Conservation (phyloP, 179 eudicot species). For the Carnegiea gigantea region DNA sequence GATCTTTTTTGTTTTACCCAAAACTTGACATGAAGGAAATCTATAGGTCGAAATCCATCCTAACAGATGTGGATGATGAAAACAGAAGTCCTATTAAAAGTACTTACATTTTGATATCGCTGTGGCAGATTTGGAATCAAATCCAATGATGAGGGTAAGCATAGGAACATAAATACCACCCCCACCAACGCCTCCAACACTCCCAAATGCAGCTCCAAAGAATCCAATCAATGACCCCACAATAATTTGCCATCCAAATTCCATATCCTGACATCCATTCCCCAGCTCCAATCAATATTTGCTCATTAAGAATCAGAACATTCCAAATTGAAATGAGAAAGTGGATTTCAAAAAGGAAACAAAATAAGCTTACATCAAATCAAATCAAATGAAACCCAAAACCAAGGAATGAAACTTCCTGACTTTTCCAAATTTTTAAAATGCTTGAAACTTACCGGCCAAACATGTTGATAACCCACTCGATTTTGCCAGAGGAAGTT, state of each 20-base stretch:
- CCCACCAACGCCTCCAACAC: slow-evolving; percentile 31
- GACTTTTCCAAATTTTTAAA: not conserved
- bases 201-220: slow-evolving; percentile 30
- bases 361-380: not conserved
- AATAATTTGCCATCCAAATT: slow-evolving; percentile 25
- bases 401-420: not conserved
- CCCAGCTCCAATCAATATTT: not conserved
- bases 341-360: not conserved
- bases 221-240: slow-evolving; percentile 25
- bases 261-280: slow-evolving; percentile 17
- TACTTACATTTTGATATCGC: slow-evolving; percentile 28
- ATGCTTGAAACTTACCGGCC: slow-evolving; percentile 24
- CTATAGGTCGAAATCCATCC: not conserved
- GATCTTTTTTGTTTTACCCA: not conserved
- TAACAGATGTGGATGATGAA: not conserved
- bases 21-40: not conserved
- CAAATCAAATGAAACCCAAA: not conserved
- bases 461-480: slow-evolving; percentile 20
- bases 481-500: slow-evolving; percentile 26
- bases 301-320: not conserved
- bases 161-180: slow-evolving; percentile 32
- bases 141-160: slow-evolving; percentile 28
- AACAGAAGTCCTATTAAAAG: not conserved
- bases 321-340: not conserved
- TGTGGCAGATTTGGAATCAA: slow-evolving; percentile 26